A percentile compares a stretch with the other conserved stretches of the same genome.
phyloP scores from a whole-genome alignment of 2,329 filamentous ascomycete species.

The Paecilomyces niveus region DNA sequence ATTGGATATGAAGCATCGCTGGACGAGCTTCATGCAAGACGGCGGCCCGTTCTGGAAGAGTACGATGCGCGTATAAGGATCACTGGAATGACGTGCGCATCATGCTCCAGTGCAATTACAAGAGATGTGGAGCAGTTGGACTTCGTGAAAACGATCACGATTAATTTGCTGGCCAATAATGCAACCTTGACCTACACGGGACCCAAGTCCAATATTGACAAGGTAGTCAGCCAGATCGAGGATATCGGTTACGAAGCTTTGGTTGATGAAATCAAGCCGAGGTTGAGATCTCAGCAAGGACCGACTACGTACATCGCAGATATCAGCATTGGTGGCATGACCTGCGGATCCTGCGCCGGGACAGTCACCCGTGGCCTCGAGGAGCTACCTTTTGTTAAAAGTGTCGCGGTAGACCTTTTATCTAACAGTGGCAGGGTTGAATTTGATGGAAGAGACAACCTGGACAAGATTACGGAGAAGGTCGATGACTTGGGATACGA shows the following conservation, averaged over 20 bases:
- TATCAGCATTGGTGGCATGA: constrained; percentile 51
- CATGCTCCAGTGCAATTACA: constrained; percentile 59
- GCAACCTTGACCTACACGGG: constrained; percentile 54
- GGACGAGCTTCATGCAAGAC: constrained; percentile 4
- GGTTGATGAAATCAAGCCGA: constrained; percentile 27
- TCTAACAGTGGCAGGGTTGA: constrained; percentile 44
- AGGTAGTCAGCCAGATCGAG: constrained; percentile 43
- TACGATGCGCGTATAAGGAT: constrained; percentile 41
- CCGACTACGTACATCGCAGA: constrained; percentile 30
- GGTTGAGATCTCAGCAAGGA: constrained; percentile 6
- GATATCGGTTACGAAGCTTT: constrained; percentile 43
- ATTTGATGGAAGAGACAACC: constrained; percentile 41
- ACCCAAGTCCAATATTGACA: constrained; percentile 36
- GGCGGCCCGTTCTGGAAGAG: constrained; percentile 3
- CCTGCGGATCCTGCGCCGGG: constrained; percentile 49
- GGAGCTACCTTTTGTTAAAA: constrained; percentile 38
- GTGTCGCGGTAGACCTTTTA: constrained; percentile 45
- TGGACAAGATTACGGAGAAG: constrained; percentile 39
- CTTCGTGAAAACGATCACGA: constrained; percentile 51
- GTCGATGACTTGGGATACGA: constrained; percentile 60
- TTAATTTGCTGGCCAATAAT: constrained; percentile 63
- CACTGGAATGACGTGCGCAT: constrained; percentile 66
- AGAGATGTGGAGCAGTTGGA: constrained; percentile 51
- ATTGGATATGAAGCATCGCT: constrained; percentile 7
- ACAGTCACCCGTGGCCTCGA: constrained; percentile 43